A percentile compares a stretch with the other conserved stretches of the same genome.
phyloP scores from a whole-genome alignment of 495 filamentous ascomycete genomes.

The Sordaria brevicollis region DNA sequence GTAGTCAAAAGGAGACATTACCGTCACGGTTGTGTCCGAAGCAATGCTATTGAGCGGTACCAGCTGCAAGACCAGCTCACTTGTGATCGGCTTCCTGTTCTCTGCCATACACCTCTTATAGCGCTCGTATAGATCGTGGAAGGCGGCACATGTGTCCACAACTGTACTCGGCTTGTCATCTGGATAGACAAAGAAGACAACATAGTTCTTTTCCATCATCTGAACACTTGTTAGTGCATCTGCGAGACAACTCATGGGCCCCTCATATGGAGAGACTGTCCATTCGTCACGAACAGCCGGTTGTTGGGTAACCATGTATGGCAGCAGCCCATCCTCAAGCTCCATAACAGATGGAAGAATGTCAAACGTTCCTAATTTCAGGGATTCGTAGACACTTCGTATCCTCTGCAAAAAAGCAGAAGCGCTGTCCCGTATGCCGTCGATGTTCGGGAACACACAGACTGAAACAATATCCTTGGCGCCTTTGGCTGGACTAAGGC shows the following conservation, averaged over 20 bases:
- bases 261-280: slow-evolving; percentile 17
- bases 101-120: slow-evolving; percentile 49
- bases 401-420: slow-evolving; percentile 63
- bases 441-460: slow-evolving; percentile 63
- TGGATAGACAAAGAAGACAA: slow-evolving; percentile 81
- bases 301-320: slow-evolving; percentile 21
- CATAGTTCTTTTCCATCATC: slow-evolving; percentile 46
- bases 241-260: slow-evolving; percentile 24
- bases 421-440: slow-evolving; percentile 48
- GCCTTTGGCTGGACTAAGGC: slow-evolving; percentile 67
- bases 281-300: slow-evolving; percentile 24
- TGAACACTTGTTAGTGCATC: slow-evolving; percentile 23
- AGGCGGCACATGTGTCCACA: slow-evolving; percentile 68
- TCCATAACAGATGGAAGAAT: slow-evolving; percentile 41
- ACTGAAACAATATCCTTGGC: slow-evolving; percentile 69
- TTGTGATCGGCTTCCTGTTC: slow-evolving; percentile 36
- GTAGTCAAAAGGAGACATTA: slow-evolving; percentile 58
- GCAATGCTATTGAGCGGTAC: slow-evolving; percentile 63
- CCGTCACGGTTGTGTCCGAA: slow-evolving; percentile 51
- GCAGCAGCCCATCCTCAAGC: slow-evolving; percentile 49
- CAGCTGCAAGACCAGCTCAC: slow-evolving; percentile 75
- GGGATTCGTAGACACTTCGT: slow-evolving; percentile 63
- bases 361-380: slow-evolving; percentile 64
- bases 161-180: slow-evolving; percentile 53
- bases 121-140: slow-evolving; percentile 61